Evolutionary conservation across 345 rosid species (phyloP).

Genomic region (Eucalyptus guilfoylei): DNA sequence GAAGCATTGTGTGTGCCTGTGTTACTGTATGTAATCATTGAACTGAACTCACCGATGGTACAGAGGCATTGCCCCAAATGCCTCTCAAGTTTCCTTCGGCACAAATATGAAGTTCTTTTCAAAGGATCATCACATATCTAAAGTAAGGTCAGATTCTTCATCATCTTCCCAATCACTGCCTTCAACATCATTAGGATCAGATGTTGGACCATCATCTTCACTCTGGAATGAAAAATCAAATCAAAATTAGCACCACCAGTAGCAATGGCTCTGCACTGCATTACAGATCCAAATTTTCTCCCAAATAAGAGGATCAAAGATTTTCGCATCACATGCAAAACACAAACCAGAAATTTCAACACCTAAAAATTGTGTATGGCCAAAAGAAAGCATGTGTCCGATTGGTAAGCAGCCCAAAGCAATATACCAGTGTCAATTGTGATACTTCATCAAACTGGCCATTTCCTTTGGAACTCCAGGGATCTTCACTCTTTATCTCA

Average conservation of each 20-base stretch:
- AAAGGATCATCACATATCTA: background rate
- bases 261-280: background rate
- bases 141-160: background rate
- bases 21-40: background rate
- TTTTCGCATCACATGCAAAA: background rate
- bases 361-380: background rate
- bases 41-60: background rate
- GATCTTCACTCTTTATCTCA: conserved; percentile 10
- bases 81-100: background rate
- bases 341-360: background rate
- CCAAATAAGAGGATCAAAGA: background rate
- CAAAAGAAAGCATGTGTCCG: background rate
- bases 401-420: background rate
- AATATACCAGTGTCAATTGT: conserved; percentile 18
- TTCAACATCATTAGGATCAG: conserved; percentile 13
- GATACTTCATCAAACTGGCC: conserved; percentile 11
- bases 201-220: conserved; percentile 24
- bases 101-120: background rate
- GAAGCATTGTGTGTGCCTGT: background rate
- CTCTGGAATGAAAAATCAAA: conserved; percentile 20
- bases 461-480: conserved; percentile 8
- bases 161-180: conserved; percentile 13
- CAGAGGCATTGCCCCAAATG: background rate
- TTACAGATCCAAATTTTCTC: background rate
- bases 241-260: background rate